These are phyloP conservation scores for Pholiota conissans DNA, from an alignment of 768 basidiomycete genomes.

Conservation along the genomic window DNA sequence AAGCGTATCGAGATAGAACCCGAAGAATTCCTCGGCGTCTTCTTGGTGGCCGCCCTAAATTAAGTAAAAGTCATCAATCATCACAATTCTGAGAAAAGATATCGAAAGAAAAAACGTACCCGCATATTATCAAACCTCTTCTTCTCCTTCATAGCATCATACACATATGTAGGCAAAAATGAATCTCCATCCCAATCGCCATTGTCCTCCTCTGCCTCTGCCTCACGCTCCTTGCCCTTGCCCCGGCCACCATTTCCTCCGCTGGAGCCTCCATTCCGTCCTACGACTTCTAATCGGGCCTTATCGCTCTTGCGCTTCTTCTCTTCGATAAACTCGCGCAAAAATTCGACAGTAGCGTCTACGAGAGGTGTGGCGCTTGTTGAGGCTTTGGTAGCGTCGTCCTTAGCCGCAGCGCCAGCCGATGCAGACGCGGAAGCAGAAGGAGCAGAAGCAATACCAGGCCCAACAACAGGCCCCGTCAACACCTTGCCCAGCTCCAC, in stretches of 20 bases:
- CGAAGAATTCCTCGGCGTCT: constrained; percentile 98
- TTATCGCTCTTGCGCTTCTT: constrained; percentile 23
- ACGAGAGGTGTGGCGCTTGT: constrained; percentile 53
- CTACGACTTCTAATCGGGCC: constrained; percentile 20
- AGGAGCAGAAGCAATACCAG: neutral
- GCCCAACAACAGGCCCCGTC: constrained; percentile 15
- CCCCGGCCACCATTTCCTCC: constrained; percentile 21
- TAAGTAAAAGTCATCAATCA: too few species aligned
- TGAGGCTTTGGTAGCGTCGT: neutral
- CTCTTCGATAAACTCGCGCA: constrained; percentile 67
- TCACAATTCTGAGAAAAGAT: too few species aligned
- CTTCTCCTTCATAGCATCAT: constrained; percentile 92
- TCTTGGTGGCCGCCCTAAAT: constrained; percentile 88
- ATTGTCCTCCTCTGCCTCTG: constrained; percentile 35
- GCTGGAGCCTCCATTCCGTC: constrained; percentile 12
- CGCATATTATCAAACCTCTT: constrained; percentile 93
- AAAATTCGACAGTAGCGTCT: constrained; percentile 68
- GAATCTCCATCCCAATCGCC: constrained; percentile 58
- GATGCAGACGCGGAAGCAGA: too few species aligned
- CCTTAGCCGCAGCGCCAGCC: constrained; percentile 1
- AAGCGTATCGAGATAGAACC: constrained; percentile 92
- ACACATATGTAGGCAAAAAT: constrained; percentile 84
- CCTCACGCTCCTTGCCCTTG: constrained; percentile 26
- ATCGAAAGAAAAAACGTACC: constrained; percentile 38
- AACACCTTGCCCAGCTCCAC: constrained; percentile 63